phyloP scores from a whole-genome alignment of 306 rosid species.

The Purshia tridentata region DNA sequence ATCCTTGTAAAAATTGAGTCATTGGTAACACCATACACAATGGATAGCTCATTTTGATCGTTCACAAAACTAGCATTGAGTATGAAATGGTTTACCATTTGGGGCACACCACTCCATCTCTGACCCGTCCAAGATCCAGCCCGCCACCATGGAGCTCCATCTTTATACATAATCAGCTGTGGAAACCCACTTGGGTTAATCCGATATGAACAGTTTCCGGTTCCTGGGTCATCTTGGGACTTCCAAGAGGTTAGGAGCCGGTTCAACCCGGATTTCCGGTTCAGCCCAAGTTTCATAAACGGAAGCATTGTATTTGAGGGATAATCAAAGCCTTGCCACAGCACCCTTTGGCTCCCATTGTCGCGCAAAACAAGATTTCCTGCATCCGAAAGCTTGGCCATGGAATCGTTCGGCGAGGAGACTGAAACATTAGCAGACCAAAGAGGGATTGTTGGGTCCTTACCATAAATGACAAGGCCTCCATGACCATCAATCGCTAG shows the following conservation, averaged over 20 bases:
- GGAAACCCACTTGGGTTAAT: conserved; percentile 31
- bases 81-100: conserved; percentile 2
- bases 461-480: conserved; percentile 13
- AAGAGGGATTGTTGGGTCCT: conserved; percentile 28
- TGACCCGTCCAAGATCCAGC: neutral
- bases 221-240: conserved; percentile 42
- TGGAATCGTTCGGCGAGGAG: neutral
- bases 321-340: conserved; percentile 54
- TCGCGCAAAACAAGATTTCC: conserved; percentile 21
- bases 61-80: neutral
- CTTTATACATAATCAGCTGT: conserved; percentile 11
- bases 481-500: conserved; percentile 5
- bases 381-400: conserved; percentile 22
- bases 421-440: conserved; percentile 21
- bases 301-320: conserved; percentile 40
- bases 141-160: neutral
- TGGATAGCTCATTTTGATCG: neutral
- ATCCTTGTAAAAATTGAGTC: neutral
- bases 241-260: conserved; percentile 26
- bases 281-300: conserved; percentile 14
- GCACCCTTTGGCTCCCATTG: neutral
- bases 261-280: neutral
- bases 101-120: conserved; percentile 24
- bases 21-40: neutral
- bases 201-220: conserved; percentile 17